These are phyloP conservation scores for Populus euphratica DNA, from an alignment of 345 rosid genomes.

Conservation along the genomic window DNA sequence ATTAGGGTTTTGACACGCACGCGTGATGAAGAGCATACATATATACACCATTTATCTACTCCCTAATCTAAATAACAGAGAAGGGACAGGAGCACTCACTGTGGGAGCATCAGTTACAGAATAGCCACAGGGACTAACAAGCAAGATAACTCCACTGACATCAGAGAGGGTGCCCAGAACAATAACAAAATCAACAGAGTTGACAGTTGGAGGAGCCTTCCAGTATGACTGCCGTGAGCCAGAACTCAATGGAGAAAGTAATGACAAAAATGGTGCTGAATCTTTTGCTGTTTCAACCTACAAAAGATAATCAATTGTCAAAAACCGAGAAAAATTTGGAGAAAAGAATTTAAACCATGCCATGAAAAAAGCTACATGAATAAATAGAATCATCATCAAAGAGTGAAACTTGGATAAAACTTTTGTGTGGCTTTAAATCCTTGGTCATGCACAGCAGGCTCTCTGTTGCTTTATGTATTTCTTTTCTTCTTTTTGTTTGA, in stretches of 20 bases:
- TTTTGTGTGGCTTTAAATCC: neutral
- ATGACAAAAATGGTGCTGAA: slow-evolving; percentile 75
- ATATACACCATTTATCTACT: neutral
- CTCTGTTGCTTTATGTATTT: no score
- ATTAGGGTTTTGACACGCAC: neutral
- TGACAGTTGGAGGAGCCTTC: slow-evolving; percentile 74
- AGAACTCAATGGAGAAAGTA: slow-evolving; percentile 64
- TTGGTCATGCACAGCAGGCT: neutral
- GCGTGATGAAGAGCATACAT: neutral
- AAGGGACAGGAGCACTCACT: slow-evolving; percentile 41
- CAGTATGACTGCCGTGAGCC: slow-evolving; percentile 61
- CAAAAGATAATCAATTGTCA: slow-evolving; percentile 21
- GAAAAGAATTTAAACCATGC: neutral
- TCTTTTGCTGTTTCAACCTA: slow-evolving; percentile 83
- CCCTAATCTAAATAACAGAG: slow-evolving; percentile 3
- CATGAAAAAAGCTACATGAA: neutral
- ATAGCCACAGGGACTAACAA: slow-evolving; percentile 93
- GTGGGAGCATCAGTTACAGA: slow-evolving; percentile 73
- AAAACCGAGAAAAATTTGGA: slow-evolving; percentile 1
- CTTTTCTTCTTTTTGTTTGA: no score
- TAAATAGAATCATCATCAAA: neutral
- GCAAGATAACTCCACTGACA: slow-evolving; percentile 73
- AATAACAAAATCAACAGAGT: slow-evolving; percentile 60
- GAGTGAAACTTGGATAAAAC: no score
- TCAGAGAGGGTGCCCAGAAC: slow-evolving; percentile 69